phyloP scores from a whole-genome alignment of 139 green algal species.

The Diplosphaera chodatii region DNA sequence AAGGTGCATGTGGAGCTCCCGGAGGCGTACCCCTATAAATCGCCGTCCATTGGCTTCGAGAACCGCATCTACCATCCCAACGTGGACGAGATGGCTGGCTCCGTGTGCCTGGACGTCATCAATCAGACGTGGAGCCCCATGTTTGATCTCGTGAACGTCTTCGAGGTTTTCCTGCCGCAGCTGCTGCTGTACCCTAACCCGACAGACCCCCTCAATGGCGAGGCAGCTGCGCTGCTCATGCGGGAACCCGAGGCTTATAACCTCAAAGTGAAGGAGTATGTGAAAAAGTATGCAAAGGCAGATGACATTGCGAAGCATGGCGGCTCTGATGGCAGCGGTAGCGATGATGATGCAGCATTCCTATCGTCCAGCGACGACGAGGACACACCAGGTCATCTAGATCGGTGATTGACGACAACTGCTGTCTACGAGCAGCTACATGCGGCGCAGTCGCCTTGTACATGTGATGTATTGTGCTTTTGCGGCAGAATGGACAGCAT shows the following conservation, averaged over 20 bases:
- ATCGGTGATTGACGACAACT: no score
- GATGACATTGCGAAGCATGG: constrained; percentile 29
- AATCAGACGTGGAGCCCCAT: constrained; percentile 99
- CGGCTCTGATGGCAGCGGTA: constrained; percentile 34
- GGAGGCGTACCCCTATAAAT: constrained; percentile 88
- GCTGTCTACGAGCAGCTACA: no score
- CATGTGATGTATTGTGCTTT: background rate
- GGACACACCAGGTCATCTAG: constrained; percentile 12
- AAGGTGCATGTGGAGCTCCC: constrained; percentile 95
- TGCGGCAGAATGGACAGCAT: no score
- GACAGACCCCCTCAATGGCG: constrained; percentile 94
- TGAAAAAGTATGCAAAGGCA: constrained; percentile 56
- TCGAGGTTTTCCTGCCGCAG: constrained; percentile 98
- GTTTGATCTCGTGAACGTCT: constrained; percentile 99
- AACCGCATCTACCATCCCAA: constrained; percentile 99
- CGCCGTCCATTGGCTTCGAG: constrained; percentile 93
- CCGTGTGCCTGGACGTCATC: constrained; percentile 98
- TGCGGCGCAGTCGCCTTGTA: no score
- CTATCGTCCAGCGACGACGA: constrained; percentile 66
- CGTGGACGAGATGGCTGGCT: constrained; percentile 91
- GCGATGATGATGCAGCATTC: constrained; percentile 53
- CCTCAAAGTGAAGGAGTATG: constrained; percentile 84
- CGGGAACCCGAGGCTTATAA: constrained; percentile 87
- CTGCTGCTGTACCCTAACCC: constrained; percentile 98
- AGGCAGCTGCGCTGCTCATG: constrained; percentile 96